Conservation (phyloP, 169 alveolate genomes). For the Plasmodium cynomolgi region DNA sequence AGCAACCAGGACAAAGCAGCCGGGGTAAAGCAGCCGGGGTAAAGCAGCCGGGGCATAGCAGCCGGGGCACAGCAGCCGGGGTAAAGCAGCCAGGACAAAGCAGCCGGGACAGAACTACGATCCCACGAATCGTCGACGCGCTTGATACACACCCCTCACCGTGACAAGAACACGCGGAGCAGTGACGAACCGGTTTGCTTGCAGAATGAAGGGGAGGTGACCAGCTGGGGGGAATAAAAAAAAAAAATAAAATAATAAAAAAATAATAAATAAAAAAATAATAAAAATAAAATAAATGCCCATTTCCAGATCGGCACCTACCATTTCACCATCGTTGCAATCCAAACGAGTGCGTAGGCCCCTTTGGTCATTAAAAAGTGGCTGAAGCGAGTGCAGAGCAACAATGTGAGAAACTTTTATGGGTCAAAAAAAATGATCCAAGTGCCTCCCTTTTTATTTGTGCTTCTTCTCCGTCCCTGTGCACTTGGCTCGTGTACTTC, state of each 20-base stretch:
- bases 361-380: not conserved
- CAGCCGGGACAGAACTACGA: not conserved
- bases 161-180: not conserved
- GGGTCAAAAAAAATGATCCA: too few relatives aligned
- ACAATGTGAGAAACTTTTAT: not conserved
- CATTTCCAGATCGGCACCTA: not conserved
- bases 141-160: not conserved
- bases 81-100: not conserved
- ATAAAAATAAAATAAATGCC: not conserved
- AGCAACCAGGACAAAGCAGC: not conserved
- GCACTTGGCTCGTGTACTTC: not conserved
- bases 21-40: not conserved
- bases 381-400: not conserved
- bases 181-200: not conserved
- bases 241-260: not conserved
- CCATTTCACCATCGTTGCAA: too few relatives aligned
- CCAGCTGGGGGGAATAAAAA: not conserved
- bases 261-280: not conserved
- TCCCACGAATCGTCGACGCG: not conserved
- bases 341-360: not conserved
- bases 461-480: not conserved
- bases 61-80: not conserved
- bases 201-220: not conserved
- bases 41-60: not conserved
- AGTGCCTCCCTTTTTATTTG: not conserved